Base-by-base conservation (phyloP, 2,329 filamentous ascomycete species). In the Ambrosiella beaveri region DNA sequence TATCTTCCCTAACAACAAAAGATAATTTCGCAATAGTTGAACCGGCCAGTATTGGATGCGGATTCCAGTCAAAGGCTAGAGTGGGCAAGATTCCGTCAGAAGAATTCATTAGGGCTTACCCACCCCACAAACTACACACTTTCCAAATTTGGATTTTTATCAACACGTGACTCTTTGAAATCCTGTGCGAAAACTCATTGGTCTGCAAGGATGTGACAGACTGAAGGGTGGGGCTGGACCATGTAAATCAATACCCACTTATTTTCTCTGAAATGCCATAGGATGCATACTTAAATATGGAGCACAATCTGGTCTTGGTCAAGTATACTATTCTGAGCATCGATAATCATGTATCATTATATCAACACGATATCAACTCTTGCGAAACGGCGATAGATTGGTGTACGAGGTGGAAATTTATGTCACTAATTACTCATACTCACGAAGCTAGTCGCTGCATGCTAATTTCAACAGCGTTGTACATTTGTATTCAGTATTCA, bases 1-100 rank as follows among this genome's bases (percentile, higher is more conserved):
- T 59, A 59, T 59, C 59, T 63, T 63, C 56, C 50, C 56, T 60
- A 60, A 60, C 55, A 40, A 57, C 59, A 57, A 54, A 44, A 56
- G 58, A 56, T 49, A 54, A 52, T 59, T 59, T 59, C 49, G 39
- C 58, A 49, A 59, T 59, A 57, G 54, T 59, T 59, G 53, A 56
- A 53, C 54, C 54, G 49, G 54, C 58, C 58, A 59, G 17, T 59
- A 59, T 59, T 52, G 49, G 58, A 59, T 57, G 54, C 47, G 47
- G 58, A 47, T 59, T 45, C 54, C 49, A 56, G 49, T 56, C 54
- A 47, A 50, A 59, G 57, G 53, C 38, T 57, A 59, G 58, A 47
- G 54, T 59, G 58, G 53, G 53, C 57, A 27, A 59, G 58, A 15
- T 47, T 47, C 44, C 13, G n/a, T 6, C 44, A 15, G 44, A 47